phyloP scores from a whole-genome alignment of 2,329 filamentous ascomycete species.

The Phialemoniopsis sp. region DNA sequence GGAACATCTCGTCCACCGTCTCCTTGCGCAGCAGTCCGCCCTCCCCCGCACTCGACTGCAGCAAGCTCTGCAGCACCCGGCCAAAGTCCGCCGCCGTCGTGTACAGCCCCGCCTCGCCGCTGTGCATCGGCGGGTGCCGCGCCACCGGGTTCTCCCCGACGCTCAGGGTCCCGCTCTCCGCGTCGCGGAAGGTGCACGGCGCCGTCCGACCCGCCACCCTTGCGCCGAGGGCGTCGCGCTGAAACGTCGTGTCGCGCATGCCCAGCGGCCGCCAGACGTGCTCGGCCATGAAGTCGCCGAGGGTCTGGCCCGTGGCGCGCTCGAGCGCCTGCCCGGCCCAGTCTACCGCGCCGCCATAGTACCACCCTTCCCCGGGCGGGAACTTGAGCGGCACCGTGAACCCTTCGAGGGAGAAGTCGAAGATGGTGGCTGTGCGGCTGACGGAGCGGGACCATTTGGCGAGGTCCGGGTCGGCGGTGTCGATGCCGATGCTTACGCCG shows the following conservation, averaged over 20 bases:
- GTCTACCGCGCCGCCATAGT: constrained; percentile 41
- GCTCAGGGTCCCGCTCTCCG: neutral
- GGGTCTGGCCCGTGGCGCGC: constrained; percentile 24
- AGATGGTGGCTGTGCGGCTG: constrained; percentile 23
- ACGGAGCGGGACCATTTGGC: constrained; percentile 30
- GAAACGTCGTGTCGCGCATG: constrained; percentile 31
- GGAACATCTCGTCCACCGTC: constrained; percentile 28
- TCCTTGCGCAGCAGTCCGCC: constrained; percentile 21
- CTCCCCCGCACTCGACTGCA: constrained; percentile 13
- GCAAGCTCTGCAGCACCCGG: constrained; percentile 24
- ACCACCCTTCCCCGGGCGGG: constrained; percentile 41
- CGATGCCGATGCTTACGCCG: constrained; percentile 41
- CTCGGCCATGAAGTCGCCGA: constrained; percentile 23
- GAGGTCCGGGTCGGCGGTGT: constrained; percentile 32
- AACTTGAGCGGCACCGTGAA: constrained; percentile 38
- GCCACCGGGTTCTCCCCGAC: constrained; percentile 10
- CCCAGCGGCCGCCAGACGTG: constrained; percentile 30
- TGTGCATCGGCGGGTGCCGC: constrained; percentile 27
- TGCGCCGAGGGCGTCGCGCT: constrained; percentile 4
- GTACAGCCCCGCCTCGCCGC: constrained; percentile 38
- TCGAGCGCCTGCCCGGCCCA: constrained; percentile 43
- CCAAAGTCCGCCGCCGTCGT: constrained; percentile 35
- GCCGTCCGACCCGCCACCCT: constrained; percentile 6
- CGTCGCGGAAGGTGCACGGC: neutral
- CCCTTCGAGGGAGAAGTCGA: constrained; percentile 27